Conservation (phyloP, 371 early-diverging fungal genomes). For the Blakeslea trispora region DNA sequence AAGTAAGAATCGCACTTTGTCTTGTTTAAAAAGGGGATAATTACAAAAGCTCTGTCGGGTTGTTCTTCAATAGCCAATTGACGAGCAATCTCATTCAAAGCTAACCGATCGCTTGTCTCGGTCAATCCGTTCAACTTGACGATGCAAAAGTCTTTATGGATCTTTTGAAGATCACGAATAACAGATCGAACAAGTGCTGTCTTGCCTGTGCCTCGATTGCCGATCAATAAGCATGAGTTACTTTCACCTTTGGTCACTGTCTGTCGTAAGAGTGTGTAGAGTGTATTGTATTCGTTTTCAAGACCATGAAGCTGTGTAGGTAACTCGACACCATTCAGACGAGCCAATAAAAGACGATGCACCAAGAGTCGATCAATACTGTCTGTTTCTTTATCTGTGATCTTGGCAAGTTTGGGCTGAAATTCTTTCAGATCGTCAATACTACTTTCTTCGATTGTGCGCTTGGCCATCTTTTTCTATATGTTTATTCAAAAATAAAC, state of each 20-base stretch:
- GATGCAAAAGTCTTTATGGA: conserved; percentile 54
- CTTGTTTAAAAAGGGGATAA: no score
- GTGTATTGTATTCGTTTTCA: conserved; percentile 61
- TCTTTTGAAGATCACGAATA: conserved; percentile 38
- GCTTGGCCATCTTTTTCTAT: no score
- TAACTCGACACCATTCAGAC: conserved; percentile 18
- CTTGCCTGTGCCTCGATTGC: conserved; percentile 80
- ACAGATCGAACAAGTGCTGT: conserved; percentile 44
- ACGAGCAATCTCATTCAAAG: conserved; percentile 80
- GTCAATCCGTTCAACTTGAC: conserved; percentile 81
- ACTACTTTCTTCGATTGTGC: no score
- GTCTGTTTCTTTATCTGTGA: no score
- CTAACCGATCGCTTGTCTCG: conserved; percentile 81
- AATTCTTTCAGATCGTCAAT: no score
- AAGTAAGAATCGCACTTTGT: background rate
- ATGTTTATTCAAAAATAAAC: no score
- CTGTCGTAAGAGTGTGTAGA: conserved; percentile 55
- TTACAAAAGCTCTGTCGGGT: conserved; percentile 33
- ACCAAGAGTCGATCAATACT: background rate
- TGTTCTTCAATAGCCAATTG: conserved; percentile 60
- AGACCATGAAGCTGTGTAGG: conserved; percentile 53
- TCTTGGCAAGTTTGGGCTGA: no score
- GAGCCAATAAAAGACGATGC: conserved; percentile 1
- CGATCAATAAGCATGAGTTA: conserved; percentile 76
- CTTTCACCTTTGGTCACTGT: conserved; percentile 72